Evolutionary conservation across 495 filamentous ascomycete species (phyloP), one percentile per base, ranked within the genome.

Genomic region (Trichoderma gamsii): DNA sequence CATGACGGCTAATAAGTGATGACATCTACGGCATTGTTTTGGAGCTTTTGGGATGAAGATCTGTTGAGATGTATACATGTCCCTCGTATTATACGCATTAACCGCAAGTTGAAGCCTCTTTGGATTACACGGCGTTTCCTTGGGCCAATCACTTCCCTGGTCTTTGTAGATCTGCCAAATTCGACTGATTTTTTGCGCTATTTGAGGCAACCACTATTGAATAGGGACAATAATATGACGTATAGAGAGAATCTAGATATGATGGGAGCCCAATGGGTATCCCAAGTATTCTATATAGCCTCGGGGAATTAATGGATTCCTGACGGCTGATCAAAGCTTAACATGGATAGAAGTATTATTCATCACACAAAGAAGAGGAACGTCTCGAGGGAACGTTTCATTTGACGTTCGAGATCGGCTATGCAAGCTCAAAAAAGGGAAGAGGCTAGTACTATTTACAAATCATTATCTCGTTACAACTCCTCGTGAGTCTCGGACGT

Each of bases 401-500:
- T 38, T 61, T 11, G 12, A 61, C 25, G 12, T 32, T 61, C n/a
- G n/a, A 9, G n/a, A 56, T 56, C 51, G 16, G 51, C 51, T 61
- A 66, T 32, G 27, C 44, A 25, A 38, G 25, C 65, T 18, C 35
- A 65, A 27, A 29, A 29, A 56, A 52, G 21, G 25, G 46, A 66
- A 49, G 46, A 18, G 25, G 44, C 21, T 52, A 9, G 21, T 21
- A 51, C 18, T 46, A 66, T 65, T 35, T n/a, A 35, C 32, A 41
- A 41, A 13, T 65, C 63, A 43, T 65, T 41, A 66, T 43, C 35
- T 23, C 18, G 52, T 73, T 73, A 86, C 69, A 86, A 79, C 71
- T 86, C 84, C 70, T 82, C 81, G 72, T 84, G 82, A 70, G 83
- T 82, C 73, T 84, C 78, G 41, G 29, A 29, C 4, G 67, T 70